Conservation (phyloP, 225 moss, liverwort and hornwort species). For the Pleurozium schreberi region DNA sequence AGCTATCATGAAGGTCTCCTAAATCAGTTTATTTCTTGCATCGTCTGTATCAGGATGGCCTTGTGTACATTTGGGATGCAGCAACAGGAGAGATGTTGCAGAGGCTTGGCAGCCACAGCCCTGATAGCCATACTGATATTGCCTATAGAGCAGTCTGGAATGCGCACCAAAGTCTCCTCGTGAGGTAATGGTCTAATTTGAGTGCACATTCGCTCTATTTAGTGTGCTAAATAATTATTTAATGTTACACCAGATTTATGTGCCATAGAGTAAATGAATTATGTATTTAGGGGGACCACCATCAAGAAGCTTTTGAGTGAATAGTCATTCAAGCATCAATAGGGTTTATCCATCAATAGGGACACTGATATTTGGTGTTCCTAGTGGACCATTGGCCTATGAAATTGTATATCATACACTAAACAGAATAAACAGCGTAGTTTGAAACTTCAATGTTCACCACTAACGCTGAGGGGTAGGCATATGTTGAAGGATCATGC, state of each 20-base stretch:
- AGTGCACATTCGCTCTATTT: neutral
- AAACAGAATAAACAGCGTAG: neutral
- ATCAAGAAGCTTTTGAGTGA: neutral
- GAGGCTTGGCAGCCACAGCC: slow-evolving; percentile 64
- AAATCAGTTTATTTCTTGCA: neutral
- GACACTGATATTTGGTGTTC: neutral
- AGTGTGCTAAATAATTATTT: neutral
- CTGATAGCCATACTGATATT: slow-evolving; percentile 59
- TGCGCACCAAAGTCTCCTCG: slow-evolving; percentile 82
- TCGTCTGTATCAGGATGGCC: slow-evolving; percentile 48
- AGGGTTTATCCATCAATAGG: neutral
- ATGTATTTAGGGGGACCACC: neutral
- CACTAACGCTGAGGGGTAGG: neutral
- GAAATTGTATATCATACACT: neutral
- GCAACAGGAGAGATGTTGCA: slow-evolving; percentile 81
- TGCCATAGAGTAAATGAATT: neutral
- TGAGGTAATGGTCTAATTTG: slow-evolving; percentile 24
- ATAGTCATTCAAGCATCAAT: neutral
- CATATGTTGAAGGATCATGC: neutral
- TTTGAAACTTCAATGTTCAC: neutral
- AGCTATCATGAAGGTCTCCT: neutral
- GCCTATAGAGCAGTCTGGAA: slow-evolving; percentile 90
- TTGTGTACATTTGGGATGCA: slow-evolving; percentile 86
- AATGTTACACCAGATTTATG: neutral
- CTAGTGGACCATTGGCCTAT: neutral